A percentile compares a stretch with the other conserved stretches of the same genome.
These are phyloP conservation scores for Wickerhamomyces queroliae DNA, from an alignment of 805 yeast species.

Conservation along the genomic window DNA sequence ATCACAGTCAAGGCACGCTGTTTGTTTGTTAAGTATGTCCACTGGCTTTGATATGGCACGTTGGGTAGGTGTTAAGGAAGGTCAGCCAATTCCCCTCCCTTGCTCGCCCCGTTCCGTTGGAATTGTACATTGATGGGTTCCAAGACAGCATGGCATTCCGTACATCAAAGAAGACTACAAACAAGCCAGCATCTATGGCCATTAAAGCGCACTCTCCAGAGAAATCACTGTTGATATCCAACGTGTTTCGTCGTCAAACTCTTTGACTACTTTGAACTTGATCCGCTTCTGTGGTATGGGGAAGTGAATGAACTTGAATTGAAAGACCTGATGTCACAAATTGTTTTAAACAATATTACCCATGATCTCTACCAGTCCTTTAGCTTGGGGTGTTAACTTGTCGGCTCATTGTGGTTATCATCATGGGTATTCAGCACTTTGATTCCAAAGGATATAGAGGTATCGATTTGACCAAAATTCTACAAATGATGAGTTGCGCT, in stretches of 20 bases:
- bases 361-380: constrained; percentile 93
- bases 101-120: constrained; percentile 92
- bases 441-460: constrained; percentile 92
- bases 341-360: constrained; percentile 79
- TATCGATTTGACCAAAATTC: constrained; percentile 90
- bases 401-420: constrained; percentile 95
- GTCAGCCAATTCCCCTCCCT: constrained; percentile 93
- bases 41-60: constrained; percentile 95
- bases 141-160: constrained; percentile 78
- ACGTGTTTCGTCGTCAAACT: constrained; percentile 95
- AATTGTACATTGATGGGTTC: constrained; percentile 85
- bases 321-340: constrained; percentile 70
- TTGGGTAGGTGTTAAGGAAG: constrained; percentile 86
- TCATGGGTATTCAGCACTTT: constrained; percentile 95
- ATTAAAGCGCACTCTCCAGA: constrained; percentile 61
- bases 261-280: constrained; percentile 72
- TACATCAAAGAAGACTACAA: constrained; percentile 65
- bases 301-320: constrained; percentile 45
- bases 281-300: constrained; percentile 61
- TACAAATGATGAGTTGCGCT: constrained; percentile 98
- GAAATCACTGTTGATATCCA: constrained; percentile 92
- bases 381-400: constrained; percentile 97
- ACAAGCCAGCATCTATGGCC: constrained; percentile 72
- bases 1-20: constrained; percentile 87
- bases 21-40: constrained; percentile 82